Evolutionary conservation across 1,284 basidiomycete species (phyloP).

Genomic region (Amylostereum areolatum): DNA sequence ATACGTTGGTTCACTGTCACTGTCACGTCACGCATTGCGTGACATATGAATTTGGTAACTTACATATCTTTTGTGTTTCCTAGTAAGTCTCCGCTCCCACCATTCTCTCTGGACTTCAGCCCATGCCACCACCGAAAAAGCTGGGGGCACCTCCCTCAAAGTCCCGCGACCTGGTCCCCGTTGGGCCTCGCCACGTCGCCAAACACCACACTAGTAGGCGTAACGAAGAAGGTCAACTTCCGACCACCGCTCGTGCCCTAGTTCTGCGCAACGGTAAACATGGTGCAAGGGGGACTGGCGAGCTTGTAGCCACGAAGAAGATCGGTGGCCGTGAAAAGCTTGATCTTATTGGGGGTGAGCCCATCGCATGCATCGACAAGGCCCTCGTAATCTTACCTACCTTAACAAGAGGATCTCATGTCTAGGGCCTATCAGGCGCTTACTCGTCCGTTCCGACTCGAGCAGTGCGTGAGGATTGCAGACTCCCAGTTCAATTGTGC

Average conservation of each 20-base stretch:
- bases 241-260: constrained; percentile 64
- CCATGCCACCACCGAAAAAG: constrained; percentile 18
- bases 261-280: constrained; percentile 68
- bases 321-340: constrained; percentile 73
- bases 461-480: constrained; percentile 55
- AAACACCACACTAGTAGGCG: constrained; percentile 28
- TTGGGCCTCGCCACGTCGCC: constrained; percentile 46
- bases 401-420: constrained; percentile 56
- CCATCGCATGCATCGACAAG: not conserved
- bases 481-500: constrained; percentile 65
- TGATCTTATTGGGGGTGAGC: constrained; percentile 65
- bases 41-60: too few relatives aligned
- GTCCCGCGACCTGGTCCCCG: constrained; percentile 43
- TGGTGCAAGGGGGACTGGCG: constrained; percentile 63
- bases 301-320: constrained; percentile 47
- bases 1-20: too few relatives aligned
- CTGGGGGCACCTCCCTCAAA: constrained; percentile 19
- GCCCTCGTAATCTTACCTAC: not conserved
- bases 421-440: constrained; percentile 45
- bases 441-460: constrained; percentile 57
- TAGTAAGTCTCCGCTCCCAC: too few relatives aligned
- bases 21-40: too few relatives aligned
- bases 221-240: constrained; percentile 44
- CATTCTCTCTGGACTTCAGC: too few relatives aligned
- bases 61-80: too few relatives aligned